A percentile compares a stretch with the other conserved stretches of the same genome.
Evolutionary conservation across 352 stramenopile genomes (phyloP).

Genomic region (Vaucheria bursata): DNA sequence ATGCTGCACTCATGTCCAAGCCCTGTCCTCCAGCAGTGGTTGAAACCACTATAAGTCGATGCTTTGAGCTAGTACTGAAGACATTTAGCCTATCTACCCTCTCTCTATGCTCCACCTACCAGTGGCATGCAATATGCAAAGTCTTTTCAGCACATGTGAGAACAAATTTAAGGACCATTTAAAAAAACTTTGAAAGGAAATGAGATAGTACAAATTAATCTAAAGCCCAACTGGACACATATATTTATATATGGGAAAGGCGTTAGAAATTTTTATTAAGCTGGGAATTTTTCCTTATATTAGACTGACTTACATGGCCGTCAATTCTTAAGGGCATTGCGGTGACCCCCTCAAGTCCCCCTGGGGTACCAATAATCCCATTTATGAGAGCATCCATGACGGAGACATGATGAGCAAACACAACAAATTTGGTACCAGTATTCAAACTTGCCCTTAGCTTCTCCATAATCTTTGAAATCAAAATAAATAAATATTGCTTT

Average conservation of each 20-base stretch:
- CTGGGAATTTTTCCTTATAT: too few species aligned
- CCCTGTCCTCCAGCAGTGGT: slow-evolving; percentile 51
- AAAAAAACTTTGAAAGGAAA: slow-evolving; percentile 1
- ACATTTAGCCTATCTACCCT: slow-evolving; percentile 17
- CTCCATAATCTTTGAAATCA: slow-evolving; percentile 15
- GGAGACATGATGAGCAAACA: slow-evolving; percentile 48
- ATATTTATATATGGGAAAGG: too few species aligned
- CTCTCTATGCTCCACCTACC: slow-evolving; percentile 5
- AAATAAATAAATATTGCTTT: neutral
- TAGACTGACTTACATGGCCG: slow-evolving; percentile 1
- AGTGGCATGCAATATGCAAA: neutral
- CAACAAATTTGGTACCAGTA: slow-evolving; percentile 45
- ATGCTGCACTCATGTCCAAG: slow-evolving; percentile 40
- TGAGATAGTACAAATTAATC: neutral
- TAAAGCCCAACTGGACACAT: too few species aligned
- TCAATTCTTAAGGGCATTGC: neutral
- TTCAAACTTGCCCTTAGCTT: slow-evolving; percentile 25
- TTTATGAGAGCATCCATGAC: slow-evolving; percentile 41
- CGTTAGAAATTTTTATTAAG: too few species aligned
- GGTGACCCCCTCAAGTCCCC: neutral
- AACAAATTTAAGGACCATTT: too few species aligned
- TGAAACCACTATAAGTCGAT: slow-evolving; percentile 48
- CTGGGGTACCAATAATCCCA: neutral
- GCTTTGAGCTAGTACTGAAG: slow-evolving; percentile 47
- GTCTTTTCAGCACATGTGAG: neutral